A percentile compares a stretch with the other conserved stretches of the same genome.
These are phyloP conservation scores for Paramecium tetraurelia DNA, from an alignment of 73 alveolate genomes.

Conservation along the genomic window DNA sequence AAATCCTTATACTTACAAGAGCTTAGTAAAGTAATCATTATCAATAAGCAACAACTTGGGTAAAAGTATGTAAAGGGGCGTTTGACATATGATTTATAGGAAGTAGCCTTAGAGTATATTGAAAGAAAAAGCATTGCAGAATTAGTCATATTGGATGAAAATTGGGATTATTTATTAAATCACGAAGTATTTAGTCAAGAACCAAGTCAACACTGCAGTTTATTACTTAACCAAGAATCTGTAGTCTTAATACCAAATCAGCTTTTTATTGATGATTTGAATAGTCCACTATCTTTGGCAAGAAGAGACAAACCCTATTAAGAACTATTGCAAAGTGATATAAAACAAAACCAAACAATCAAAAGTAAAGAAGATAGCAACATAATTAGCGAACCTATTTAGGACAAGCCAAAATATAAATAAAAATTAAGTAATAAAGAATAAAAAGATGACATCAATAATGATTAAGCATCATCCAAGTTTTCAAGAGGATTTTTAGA, in stretches of 20 bases:
- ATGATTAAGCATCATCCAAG: not conserved
- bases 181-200: not conserved
- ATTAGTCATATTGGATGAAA: not conserved
- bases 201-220: not conserved
- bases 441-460: not conserved
- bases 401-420: not conserved
- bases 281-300: not conserved
- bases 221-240: not conserved
- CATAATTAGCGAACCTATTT: not conserved
- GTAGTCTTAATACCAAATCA: not conserved
- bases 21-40: not conserved
- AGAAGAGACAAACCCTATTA: not conserved
- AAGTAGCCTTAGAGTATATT: not conserved
- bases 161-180: not conserved
- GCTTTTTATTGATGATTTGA: not conserved
- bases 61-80: not conserved
- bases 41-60: not conserved
- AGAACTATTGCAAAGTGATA: not conserved
- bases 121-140: not conserved
- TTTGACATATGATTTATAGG: not conserved
- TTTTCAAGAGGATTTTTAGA: constrained; percentile 7
- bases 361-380: not conserved
- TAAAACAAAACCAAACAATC: not conserved
- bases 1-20: not conserved
- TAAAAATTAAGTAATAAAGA: not conserved